These are phyloP conservation scores for Neonectria hederae DNA, from an alignment of 2,329 filamentous ascomycete species.

Conservation along the genomic window DNA sequence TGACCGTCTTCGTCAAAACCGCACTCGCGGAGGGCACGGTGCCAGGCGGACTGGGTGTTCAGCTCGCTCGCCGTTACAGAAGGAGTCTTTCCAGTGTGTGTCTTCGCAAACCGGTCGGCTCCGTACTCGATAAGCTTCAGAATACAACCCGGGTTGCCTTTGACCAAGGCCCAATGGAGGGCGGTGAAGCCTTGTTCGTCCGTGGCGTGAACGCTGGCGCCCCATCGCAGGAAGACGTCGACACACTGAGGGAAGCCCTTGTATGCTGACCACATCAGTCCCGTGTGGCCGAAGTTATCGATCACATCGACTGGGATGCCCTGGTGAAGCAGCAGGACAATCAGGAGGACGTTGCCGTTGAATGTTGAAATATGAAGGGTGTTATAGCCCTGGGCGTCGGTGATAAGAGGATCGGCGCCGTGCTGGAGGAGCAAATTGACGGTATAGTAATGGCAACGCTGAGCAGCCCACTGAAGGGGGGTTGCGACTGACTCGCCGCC, in stretches of 20 bases:
- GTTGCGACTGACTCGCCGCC: conserved; percentile 96
- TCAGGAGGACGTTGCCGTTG: conserved; percentile 91
- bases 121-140: conserved; percentile 97
- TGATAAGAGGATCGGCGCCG: conserved; percentile 91
- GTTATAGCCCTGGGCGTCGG: conserved; percentile 96
- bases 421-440: conserved; percentile 91
- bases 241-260: conserved; percentile 95
- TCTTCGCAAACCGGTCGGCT: conserved; percentile 90
- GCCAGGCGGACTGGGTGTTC: conserved; percentile 85
- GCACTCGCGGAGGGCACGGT: conserved; percentile 81
- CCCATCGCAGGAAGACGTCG: conserved; percentile 92
- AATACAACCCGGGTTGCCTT: conserved; percentile 88
- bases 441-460: conserved; percentile 95
- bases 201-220: conserved; percentile 87
- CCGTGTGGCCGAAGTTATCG: conserved; percentile 91
- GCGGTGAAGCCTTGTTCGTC: conserved; percentile 96
- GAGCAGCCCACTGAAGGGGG: conserved; percentile 95
- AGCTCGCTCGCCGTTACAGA: conserved; percentile 87
- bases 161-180: conserved; percentile 95
- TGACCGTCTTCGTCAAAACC: conserved; percentile 85
- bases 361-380: conserved; percentile 97
- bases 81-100: conserved; percentile 89
- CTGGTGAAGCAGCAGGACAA: conserved; percentile 91
- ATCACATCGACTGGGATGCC: conserved; percentile 93
- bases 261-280: conserved; percentile 98